These are phyloP conservation scores for Ophiocordyceps polyrhachis-furcata DNA, from an alignment of 2,329 filamentous ascomycete species.

Conservation along the genomic window DNA sequence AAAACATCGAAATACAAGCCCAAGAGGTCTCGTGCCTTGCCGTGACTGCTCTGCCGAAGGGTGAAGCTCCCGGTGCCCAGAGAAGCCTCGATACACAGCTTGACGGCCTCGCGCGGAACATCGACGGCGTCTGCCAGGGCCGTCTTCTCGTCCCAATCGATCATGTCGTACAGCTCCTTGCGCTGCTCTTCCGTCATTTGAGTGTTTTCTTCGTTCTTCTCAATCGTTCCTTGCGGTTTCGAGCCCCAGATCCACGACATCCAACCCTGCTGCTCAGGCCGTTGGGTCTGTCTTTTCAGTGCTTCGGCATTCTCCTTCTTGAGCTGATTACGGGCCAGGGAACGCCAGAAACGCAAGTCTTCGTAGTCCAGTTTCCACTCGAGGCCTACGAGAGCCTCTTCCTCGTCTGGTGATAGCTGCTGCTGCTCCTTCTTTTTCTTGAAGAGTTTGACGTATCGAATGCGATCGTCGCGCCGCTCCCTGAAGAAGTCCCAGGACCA, in stretches of 20 bases:
- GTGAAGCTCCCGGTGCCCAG: conserved; percentile 96
- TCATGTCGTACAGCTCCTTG: conserved; percentile 90
- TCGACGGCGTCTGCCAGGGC: conserved; percentile 77
- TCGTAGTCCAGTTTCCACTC: conserved; percentile 87
- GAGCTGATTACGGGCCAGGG: conserved; percentile 78
- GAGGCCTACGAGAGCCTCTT: conserved; percentile 51
- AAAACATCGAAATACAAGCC: conserved; percentile 91
- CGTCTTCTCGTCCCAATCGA: conserved; percentile 96
- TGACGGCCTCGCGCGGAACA: conserved; percentile 74
- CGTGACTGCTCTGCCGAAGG: conserved; percentile 48
- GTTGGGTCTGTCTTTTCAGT: conserved; percentile 41
- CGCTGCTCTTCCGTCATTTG: conserved; percentile 91
- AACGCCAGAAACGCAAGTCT: conserved; percentile 93
- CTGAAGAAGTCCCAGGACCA: conserved; percentile 97
- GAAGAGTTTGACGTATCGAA: conserved; percentile 81
- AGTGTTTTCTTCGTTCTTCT: conserved; percentile 49
- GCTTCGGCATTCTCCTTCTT: conserved; percentile 87
- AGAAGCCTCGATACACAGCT: conserved; percentile 79
- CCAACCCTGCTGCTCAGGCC: conserved; percentile 67
- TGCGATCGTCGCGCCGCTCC: conserved; percentile 77
- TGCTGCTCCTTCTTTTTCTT: conserved; percentile 75
- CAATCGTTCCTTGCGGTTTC: conserved; percentile 42
- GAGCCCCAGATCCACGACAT: conserved; percentile 80
- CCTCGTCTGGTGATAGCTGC: conserved; percentile 52
- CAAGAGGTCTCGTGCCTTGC: conserved; percentile 59